A percentile compares a stretch with the other conserved stretches of the same genome.
Evolutionary conservation across 2,329 filamentous ascomycete genomes (phyloP).

Genomic region (Plenodomus biglobosus): DNA sequence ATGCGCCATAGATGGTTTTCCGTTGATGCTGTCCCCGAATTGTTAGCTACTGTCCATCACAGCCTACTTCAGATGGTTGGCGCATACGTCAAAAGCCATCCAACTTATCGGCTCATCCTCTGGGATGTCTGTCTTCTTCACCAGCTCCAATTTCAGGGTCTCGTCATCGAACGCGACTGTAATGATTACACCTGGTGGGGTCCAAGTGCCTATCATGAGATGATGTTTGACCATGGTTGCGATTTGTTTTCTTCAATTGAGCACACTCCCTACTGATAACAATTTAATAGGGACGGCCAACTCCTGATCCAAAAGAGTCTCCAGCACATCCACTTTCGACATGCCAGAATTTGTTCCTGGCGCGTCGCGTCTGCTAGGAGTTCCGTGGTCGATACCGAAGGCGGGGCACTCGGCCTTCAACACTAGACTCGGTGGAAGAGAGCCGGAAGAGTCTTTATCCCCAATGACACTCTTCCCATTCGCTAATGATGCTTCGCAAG

Average conservation of each 20-base stretch:
- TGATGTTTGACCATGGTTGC: slow-evolving; percentile 71
- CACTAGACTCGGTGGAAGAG: slow-evolving; percentile 16
- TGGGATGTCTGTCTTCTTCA: slow-evolving; percentile 80
- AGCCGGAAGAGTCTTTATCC: slow-evolving; percentile 33
- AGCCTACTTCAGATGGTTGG: neutral
- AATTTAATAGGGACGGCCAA: slow-evolving; percentile 1
- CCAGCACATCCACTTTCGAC: neutral
- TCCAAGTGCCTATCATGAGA: slow-evolving; percentile 92
- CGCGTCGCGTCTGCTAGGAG: slow-evolving; percentile 14
- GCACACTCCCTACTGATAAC: neutral
- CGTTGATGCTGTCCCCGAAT: slow-evolving; percentile 64
- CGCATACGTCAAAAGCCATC: slow-evolving; percentile 83
- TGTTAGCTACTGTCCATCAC: slow-evolving; percentile 16
- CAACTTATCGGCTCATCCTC: slow-evolving; percentile 86
- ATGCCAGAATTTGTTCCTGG: neutral
- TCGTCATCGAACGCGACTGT: slow-evolving; percentile 87
- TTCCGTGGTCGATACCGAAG: slow-evolving; percentile 19
- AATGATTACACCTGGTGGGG: slow-evolving; percentile 84
- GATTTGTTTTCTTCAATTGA: neutral
- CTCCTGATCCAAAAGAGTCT: neutral
- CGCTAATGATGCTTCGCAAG: slow-evolving; percentile 51
- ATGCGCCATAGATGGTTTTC: slow-evolving; percentile 84
- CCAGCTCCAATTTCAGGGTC: slow-evolving; percentile 68
- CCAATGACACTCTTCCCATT: slow-evolving; percentile 49
- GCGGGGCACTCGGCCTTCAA: slow-evolving; percentile 22